phyloP scores from a whole-genome alignment of 768 basidiomycete species.

The Leccinum uliginosum region DNA sequence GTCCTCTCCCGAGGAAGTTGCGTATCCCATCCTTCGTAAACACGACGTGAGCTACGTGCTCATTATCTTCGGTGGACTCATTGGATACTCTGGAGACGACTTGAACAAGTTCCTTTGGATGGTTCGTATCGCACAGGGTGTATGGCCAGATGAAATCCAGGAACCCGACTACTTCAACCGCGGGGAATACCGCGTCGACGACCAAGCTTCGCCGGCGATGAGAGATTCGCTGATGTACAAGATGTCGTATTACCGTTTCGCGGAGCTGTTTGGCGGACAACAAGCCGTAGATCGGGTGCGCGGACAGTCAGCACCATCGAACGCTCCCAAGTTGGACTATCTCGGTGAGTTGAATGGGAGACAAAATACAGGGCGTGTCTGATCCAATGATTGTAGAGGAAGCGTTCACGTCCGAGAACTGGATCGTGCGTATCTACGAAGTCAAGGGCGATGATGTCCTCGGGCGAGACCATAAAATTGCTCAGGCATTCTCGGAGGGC shows the following conservation, averaged over 20 bases:
- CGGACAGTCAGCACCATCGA: conserved; percentile 73
- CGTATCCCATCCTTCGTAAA: conserved; percentile 94
- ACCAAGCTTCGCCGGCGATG: conserved; percentile 81
- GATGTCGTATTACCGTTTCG: conserved; percentile 97
- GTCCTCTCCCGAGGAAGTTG: conserved; percentile 89
- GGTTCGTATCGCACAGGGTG: conserved; percentile 91
- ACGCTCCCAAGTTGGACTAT: conserved; percentile 80
- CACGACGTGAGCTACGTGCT: conserved; percentile 98
- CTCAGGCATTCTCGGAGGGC: conserved; percentile 78
- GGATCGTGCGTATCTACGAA: conserved; percentile 96
- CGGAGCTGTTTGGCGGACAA: conserved; percentile 78
- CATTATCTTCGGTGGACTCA: conserved; percentile 93
- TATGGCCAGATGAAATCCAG: conserved; percentile 98
- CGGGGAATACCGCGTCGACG: conserved; percentile 93
- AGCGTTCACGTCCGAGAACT: conserved; percentile 98
- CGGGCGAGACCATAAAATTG: conserved; percentile 85
- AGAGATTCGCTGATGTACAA: conserved; percentile 98
- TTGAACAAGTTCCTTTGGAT: conserved; percentile 99
- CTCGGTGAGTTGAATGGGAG: conserved; percentile 53
- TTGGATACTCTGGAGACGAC: conserved; percentile 98
- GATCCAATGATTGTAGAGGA: conserved; percentile 54
- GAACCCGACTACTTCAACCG: conserved; percentile 93
- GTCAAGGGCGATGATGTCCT: conserved; percentile 93
- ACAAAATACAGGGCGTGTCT: not conserved
- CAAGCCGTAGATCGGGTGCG: conserved; percentile 83